phyloP scores from a whole-genome alignment of 306 rosid genomes.

The Glycine tomentella region DNA sequence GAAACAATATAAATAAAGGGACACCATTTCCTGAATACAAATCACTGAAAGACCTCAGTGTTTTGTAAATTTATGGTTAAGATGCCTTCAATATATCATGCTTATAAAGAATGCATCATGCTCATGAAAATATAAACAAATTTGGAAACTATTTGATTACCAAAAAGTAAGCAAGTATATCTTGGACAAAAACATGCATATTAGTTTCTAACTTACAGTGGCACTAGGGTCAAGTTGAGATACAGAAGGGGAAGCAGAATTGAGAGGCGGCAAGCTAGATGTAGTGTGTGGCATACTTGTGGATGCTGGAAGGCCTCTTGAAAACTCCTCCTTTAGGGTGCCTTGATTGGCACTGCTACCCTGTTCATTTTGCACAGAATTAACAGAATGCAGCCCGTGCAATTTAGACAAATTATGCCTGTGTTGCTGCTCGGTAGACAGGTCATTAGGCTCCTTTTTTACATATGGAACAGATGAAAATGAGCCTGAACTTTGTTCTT shows the following conservation, averaged over 20 bases:
- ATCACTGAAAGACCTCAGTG: too few relatives aligned
- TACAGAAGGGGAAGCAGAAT: slow-evolving; percentile 61
- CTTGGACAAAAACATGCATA: slow-evolving; percentile 27
- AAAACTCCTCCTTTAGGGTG: slow-evolving; percentile 63
- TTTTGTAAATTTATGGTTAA: too few relatives aligned
- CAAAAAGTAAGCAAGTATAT: background rate
- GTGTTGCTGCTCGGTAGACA: slow-evolving; percentile 73
- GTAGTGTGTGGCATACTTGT: slow-evolving; percentile 54
- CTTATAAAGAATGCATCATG: slow-evolving; percentile 2
- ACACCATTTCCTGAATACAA: too few relatives aligned
- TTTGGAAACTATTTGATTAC: slow-evolving; percentile 12
- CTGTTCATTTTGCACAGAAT: slow-evolving; percentile 67
- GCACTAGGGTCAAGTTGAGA: slow-evolving; percentile 60
- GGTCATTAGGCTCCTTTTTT: slow-evolving; percentile 74
- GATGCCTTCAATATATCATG: background rate
- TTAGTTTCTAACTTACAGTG: slow-evolving; percentile 51
- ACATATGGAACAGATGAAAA: slow-evolving; percentile 62
- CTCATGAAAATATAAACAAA: background rate
- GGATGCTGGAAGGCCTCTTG: slow-evolving; percentile 71
- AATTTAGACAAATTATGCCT: slow-evolving; percentile 61
- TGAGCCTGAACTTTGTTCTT: slow-evolving; percentile 64
- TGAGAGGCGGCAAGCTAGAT: slow-evolving; percentile 59
- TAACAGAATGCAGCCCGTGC: slow-evolving; percentile 69
- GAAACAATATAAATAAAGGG: too few relatives aligned
- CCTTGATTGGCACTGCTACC: slow-evolving; percentile 61